phyloP scores from a whole-genome alignment of 2,329 filamentous ascomycete species.

The Whalleya microplaca region DNA sequence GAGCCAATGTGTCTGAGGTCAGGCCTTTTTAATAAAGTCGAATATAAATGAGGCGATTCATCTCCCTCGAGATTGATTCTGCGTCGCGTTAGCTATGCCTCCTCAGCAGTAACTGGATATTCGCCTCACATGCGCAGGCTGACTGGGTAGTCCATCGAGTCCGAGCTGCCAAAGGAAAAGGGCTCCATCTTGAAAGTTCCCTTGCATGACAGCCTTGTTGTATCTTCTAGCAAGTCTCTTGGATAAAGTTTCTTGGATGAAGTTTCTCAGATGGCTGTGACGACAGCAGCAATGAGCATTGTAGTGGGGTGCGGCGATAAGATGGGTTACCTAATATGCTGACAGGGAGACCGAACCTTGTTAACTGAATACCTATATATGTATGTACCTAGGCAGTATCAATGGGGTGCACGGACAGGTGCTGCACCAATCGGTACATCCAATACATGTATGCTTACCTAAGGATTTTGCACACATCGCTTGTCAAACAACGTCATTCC shows the following conservation, averaged over 20 bases:
- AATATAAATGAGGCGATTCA: constrained; percentile 74
- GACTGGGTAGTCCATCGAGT: constrained; percentile 75
- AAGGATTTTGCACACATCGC: too few species aligned
- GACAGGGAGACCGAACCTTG: too few species aligned
- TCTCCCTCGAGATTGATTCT: constrained; percentile 69
- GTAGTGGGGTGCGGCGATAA: too few species aligned
- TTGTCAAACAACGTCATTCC: too few species aligned
- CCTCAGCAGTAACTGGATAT: constrained; percentile 1
- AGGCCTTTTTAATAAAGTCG: constrained; percentile 75
- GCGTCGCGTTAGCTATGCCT: constrained; percentile 14
- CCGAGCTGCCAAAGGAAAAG: constrained; percentile 92
- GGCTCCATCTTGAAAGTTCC: constrained; percentile 71
- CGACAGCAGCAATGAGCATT: too few species aligned
- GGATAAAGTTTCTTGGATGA: too few species aligned
- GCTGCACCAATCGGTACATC: too few species aligned
- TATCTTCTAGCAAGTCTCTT: background rate
- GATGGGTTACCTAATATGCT: too few species aligned
- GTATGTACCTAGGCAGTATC: too few species aligned
- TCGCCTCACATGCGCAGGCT: constrained; percentile 64
- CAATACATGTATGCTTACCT: too few species aligned
- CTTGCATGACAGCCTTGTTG: constrained; percentile 14
- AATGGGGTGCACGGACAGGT: too few species aligned
- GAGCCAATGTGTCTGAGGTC: constrained; percentile 88
- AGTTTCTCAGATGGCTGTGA: background rate
- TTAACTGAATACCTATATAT: too few species aligned